Percentiles rank a stretch among this genome's conserved stretches.
Conservation (phyloP, 2,329 filamentous ascomycete genomes). For the Penicillium corylophilum region DNA sequence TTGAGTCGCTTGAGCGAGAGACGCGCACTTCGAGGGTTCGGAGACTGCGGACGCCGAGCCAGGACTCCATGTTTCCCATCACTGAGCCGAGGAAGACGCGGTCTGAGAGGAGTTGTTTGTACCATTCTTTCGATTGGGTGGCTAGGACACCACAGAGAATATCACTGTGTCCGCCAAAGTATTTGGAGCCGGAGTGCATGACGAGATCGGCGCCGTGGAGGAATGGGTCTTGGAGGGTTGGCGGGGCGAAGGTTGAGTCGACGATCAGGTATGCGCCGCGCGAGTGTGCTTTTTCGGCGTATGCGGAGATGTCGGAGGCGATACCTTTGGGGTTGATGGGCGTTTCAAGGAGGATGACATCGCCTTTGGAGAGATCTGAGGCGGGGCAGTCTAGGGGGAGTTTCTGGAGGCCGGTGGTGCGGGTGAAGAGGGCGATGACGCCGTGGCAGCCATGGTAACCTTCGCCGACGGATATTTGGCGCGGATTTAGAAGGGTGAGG, state of each 20-base stretch:
- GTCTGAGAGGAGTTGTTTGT: slow-evolving; percentile 63
- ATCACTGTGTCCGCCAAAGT: slow-evolving; percentile 92
- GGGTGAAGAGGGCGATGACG: slow-evolving; percentile 70
- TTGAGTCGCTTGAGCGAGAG: slow-evolving; percentile 69
- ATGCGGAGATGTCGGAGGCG: slow-evolving; percentile 70
- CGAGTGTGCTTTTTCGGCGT: slow-evolving; percentile 69
- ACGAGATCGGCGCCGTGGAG: slow-evolving; percentile 76
- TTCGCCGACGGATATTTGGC: slow-evolving; percentile 74
- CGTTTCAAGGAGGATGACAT: slow-evolving; percentile 89
- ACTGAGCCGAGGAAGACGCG: slow-evolving; percentile 76
- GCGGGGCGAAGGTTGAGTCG: slow-evolving; percentile 90
- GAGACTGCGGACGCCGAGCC: slow-evolving; percentile 83
- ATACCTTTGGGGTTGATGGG: slow-evolving; percentile 88
- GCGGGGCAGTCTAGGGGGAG: slow-evolving; percentile 69
- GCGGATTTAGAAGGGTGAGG: slow-evolving; percentile 79
- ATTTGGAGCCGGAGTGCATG: slow-evolving; percentile 94
- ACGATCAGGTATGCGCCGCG: slow-evolving; percentile 76
- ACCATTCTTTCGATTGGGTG: slow-evolving; percentile 60
- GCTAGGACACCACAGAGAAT: slow-evolving; percentile 83
- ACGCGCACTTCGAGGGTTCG: slow-evolving; percentile 84
- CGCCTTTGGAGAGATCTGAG: slow-evolving; percentile 68
- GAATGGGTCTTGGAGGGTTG: slow-evolving; percentile 85
- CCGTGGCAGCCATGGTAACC: slow-evolving; percentile 96
- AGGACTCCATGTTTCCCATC: slow-evolving; percentile 86
- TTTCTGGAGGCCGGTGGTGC: slow-evolving; percentile 72